phyloP scores from a whole-genome alignment of 73 alveolate species.

The Symbiodinium pilosum region DNA sequence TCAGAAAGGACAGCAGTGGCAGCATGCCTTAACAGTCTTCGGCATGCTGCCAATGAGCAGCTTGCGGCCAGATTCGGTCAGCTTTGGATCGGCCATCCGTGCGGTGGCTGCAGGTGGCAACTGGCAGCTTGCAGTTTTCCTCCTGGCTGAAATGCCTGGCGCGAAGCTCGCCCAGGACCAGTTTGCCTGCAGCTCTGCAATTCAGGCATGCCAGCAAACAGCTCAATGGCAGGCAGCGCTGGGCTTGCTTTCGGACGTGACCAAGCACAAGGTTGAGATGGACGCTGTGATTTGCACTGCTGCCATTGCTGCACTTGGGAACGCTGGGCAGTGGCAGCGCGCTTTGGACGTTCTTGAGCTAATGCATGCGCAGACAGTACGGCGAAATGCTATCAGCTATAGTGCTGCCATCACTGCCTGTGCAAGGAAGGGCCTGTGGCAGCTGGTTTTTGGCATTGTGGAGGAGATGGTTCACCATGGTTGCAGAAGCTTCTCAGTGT shows the following conservation, averaged over 20 bases:
- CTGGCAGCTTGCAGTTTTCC: background rate
- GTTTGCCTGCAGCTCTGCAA: background rate
- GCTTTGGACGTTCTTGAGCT: background rate
- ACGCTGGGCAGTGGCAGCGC: constrained; percentile 19
- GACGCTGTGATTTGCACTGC: constrained; percentile 14
- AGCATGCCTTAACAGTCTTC: background rate
- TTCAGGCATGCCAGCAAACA: background rate
- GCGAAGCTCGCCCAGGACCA: background rate
- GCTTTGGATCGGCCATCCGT: background rate
- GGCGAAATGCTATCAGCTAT: constrained; percentile 11
- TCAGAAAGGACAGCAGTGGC: background rate
- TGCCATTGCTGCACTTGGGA: constrained; percentile 20
- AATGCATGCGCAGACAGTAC: background rate
- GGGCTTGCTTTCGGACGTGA: background rate
- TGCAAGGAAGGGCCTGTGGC: constrained; percentile 34
- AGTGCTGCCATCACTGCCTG: background rate
- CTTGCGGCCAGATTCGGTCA: background rate
- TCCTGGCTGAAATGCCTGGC: background rate
- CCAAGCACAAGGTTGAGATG: background rate
- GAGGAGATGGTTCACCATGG: constrained; percentile 17
- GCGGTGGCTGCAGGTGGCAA: background rate
- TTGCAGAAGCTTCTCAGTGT: constrained; percentile 12
- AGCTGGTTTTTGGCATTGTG: background rate
- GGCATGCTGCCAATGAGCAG: background rate
- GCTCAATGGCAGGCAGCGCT: constrained; percentile 27